Evolutionary conservation across 164 flowering plant species (phyloP), one percentile per base, ranked within the genome.

Genomic region (Dillenia turbinata): DNA sequence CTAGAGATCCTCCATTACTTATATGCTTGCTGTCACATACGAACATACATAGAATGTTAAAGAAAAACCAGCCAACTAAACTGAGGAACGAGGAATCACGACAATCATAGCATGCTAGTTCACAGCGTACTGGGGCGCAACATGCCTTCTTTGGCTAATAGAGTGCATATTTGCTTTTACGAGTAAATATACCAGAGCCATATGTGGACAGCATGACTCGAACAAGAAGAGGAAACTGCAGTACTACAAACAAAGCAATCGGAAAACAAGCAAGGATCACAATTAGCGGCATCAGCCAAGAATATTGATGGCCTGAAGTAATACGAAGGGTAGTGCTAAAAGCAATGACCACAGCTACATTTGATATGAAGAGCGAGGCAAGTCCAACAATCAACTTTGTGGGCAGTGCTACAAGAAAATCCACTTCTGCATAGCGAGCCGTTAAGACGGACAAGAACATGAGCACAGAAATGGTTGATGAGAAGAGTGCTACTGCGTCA

Each of bases 401-500:
- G 5, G 65, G 65, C 57, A 62, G 53, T 19, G 40, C 9, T 15
- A 9, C 9, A 1, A 62, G 50, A 22, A 62, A 62, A 53, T 62
- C 65, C 46, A 44, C 65, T 53, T 52, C 57, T 12, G 57, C 50
- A n/a, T 62, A 52, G 12, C 57, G 57, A 19, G 65, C 44, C 12
- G 65, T 62, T 15, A 62, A 47, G 9, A 62, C 52, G 12, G 65
- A 62, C 26, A 62, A 7, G 54, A 62, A 62, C 50, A 52, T 62
- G 9, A 62, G 43, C 9, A 62, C 33, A 9, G 65, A 62, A 12
- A 47, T 26, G 44, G 33, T 2, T 0, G 66, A 63, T 12, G 44
- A 63, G 45, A 55, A 63, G 13, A 63, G 59, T 4, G 45, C 66
- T 7, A 63, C 7, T 2, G 59, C 66, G 54, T 63, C 66, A n/a